Conservation (phyloP, 2,329 filamentous ascomycete species). For the Didymellaceae sp. region DNA sequence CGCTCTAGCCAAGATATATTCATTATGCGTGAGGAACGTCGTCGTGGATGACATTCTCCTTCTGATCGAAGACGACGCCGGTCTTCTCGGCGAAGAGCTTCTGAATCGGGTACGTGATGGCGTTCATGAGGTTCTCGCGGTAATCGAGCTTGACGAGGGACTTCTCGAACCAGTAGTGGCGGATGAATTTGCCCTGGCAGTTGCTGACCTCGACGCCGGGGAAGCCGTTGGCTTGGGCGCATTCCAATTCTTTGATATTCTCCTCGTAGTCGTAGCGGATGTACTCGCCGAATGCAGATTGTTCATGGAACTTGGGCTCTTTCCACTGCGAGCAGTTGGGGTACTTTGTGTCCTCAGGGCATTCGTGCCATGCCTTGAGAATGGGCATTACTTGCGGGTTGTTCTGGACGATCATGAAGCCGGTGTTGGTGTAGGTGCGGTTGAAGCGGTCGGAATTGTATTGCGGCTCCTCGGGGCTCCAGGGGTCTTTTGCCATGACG, state of each 20-base stretch:
- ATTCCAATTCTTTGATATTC: constrained; percentile 48
- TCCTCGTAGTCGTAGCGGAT: constrained; percentile 49
- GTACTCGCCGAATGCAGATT: constrained; percentile 50
- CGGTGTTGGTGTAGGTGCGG: constrained; percentile 57
- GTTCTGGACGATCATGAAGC: constrained; percentile 62
- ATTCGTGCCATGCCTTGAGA: constrained; percentile 57
- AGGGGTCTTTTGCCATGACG: constrained; percentile 56
- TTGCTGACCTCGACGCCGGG: constrained; percentile 45
- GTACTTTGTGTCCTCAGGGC: constrained; percentile 46
- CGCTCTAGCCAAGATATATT: no score
- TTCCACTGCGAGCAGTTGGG: constrained; percentile 49
- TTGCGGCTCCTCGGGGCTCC: constrained; percentile 38
- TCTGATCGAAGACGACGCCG: constrained; percentile 36
- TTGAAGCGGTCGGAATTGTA: constrained; percentile 53
- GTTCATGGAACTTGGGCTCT: constrained; percentile 48
- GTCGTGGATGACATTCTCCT: constrained; percentile 42
- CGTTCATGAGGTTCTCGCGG: constrained; percentile 47
- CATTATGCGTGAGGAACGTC: no score
- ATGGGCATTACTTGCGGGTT: constrained; percentile 57
- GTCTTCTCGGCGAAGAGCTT: constrained; percentile 43
- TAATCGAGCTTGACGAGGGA: constrained; percentile 42
- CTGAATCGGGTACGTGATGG: constrained; percentile 45
- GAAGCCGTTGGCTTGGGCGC: constrained; percentile 48
- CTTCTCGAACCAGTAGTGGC: constrained; percentile 50
- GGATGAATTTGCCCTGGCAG: constrained; percentile 46